Evolutionary conservation across 2,329 filamentous ascomycete species (phyloP).

Genomic region (Penicillium sp.): DNA sequence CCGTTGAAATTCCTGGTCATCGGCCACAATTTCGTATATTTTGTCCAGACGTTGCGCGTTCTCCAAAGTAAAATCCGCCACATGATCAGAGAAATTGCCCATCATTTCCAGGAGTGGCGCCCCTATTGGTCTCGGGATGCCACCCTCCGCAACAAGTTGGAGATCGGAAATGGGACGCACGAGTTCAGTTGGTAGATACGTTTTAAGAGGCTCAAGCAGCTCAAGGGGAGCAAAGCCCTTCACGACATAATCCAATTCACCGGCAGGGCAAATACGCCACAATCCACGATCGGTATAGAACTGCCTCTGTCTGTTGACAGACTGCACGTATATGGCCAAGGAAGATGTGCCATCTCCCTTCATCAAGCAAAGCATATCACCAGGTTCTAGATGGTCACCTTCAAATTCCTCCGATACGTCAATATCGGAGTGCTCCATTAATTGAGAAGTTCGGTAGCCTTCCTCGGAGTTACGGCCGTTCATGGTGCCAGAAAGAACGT

Average conservation of each 20-base stretch:
- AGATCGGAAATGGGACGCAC: slow-evolving; percentile 29
- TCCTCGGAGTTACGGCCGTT: slow-evolving; percentile 31
- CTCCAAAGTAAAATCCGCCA: slow-evolving; percentile 34
- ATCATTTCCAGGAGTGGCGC: slow-evolving; percentile 37
- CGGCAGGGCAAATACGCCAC: slow-evolving; percentile 40
- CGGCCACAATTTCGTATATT: slow-evolving; percentile 39
- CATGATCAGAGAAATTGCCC: slow-evolving; percentile 32
- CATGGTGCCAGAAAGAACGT: slow-evolving; percentile 26
- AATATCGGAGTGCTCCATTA: slow-evolving; percentile 23
- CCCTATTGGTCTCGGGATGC: slow-evolving; percentile 40
- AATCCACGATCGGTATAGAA: slow-evolving; percentile 45
- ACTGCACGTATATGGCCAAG: slow-evolving; percentile 43
- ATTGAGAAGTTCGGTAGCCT: slow-evolving; percentile 26
- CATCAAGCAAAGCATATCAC: slow-evolving; percentile 40
- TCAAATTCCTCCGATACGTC: slow-evolving; percentile 32
- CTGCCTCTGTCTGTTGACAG: slow-evolving; percentile 41
- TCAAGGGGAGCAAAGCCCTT: slow-evolving; percentile 48
- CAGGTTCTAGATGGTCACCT: slow-evolving; percentile 39
- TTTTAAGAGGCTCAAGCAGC: slow-evolving; percentile 47
- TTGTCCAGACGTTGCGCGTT: slow-evolving; percentile 35
- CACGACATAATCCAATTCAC: slow-evolving; percentile 49
- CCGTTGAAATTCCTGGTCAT: slow-evolving; percentile 33
- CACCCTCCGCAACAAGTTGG: slow-evolving; percentile 40
- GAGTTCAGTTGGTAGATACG: slow-evolving; percentile 48
- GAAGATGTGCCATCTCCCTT: slow-evolving; percentile 28